Conservation (phyloP, 2,329 filamentous ascomycete genomes). For the Phaeoacremonium minimum region DNA sequence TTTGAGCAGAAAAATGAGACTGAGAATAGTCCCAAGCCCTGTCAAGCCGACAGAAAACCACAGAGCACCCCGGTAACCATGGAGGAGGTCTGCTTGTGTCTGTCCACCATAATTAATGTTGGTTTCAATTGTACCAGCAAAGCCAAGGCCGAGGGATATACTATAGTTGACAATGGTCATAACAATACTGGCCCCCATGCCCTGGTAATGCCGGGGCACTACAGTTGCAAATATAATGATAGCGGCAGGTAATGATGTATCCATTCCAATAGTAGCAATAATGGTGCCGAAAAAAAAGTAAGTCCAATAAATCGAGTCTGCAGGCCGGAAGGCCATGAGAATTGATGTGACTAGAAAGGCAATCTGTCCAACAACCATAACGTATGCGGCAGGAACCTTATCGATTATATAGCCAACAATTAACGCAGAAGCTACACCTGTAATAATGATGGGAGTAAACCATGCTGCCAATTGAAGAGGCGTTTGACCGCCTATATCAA, state of each 20-base stretch:
- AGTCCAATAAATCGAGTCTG: constrained; percentile 47
- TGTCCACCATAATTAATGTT: constrained; percentile 24
- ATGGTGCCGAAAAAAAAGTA: constrained; percentile 43
- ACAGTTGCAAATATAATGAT: constrained; percentile 43
- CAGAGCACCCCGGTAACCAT: constrained; percentile 10
- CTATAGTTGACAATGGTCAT: constrained; percentile 54
- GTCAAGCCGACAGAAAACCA: constrained; percentile 13
- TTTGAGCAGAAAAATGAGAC: constrained; percentile 9
- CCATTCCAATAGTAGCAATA: constrained; percentile 45
- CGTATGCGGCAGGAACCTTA: constrained; percentile 19
- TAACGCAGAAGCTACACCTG: constrained; percentile 20
- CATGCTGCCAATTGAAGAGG: constrained; percentile 23
- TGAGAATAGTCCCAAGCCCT: constrained; percentile 7
- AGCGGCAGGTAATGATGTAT: constrained; percentile 49
- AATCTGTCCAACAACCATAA: constrained; percentile 14
- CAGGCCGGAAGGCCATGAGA: constrained; percentile 26
- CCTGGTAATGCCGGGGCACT: constrained; percentile 17
- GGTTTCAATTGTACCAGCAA: constrained; percentile 48
- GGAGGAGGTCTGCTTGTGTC: constrained; percentile 8
- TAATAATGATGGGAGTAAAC: constrained; percentile 15
- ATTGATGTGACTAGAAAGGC: constrained; percentile 15
- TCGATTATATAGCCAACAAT: constrained; percentile 23
- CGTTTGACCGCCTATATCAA: constrained; percentile 24
- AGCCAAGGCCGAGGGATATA: constrained; percentile 47
- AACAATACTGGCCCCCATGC: constrained; percentile 34